Evolutionary conservation across 2,329 filamentous ascomycete species (phyloP).

Genomic region (Volutella citrinella): DNA sequence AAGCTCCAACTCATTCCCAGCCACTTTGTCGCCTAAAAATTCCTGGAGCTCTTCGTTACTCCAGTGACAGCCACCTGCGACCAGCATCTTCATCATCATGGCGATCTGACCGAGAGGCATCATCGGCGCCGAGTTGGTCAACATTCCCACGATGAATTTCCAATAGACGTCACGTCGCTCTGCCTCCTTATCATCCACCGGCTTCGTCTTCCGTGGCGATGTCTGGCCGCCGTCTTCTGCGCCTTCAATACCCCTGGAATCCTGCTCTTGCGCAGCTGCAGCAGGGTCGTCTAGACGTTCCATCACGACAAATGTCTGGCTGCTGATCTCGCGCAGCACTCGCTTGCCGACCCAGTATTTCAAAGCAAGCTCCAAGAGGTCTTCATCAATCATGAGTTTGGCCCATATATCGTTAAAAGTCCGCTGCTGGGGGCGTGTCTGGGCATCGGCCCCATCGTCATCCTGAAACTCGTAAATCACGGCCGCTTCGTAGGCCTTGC

Average conservation of each 20-base stretch:
- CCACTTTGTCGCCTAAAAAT: constrained; percentile 77
- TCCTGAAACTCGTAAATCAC: constrained; percentile 80
- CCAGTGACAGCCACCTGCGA: constrained; percentile 85
- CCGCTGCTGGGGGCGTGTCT: constrained; percentile 34
- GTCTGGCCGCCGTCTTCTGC: constrained; percentile 27
- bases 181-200: constrained; percentile 62
- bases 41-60: constrained; percentile 83
- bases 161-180: constrained; percentile 68
- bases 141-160: constrained; percentile 91
- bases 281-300: constrained; percentile 53
- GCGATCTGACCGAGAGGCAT: constrained; percentile 80
- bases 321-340: constrained; percentile 57
- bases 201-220: constrained; percentile 49
- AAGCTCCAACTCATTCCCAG: constrained; percentile 66
- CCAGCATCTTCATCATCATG: constrained; percentile 94
- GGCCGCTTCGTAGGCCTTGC: constrained; percentile 81
- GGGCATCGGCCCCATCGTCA: constrained; percentile 34
- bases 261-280: constrained; percentile 28
- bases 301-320: constrained; percentile 63
- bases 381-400: constrained; percentile 68
- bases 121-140: constrained; percentile 79
- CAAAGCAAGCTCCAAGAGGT: constrained; percentile 65
- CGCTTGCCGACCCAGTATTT: constrained; percentile 69
- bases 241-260: constrained; percentile 23
- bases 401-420: constrained; percentile 53